Evolutionary conservation across 768 basidiomycete genomes (phyloP).

Genomic region (Podaxis sp.): DNA sequence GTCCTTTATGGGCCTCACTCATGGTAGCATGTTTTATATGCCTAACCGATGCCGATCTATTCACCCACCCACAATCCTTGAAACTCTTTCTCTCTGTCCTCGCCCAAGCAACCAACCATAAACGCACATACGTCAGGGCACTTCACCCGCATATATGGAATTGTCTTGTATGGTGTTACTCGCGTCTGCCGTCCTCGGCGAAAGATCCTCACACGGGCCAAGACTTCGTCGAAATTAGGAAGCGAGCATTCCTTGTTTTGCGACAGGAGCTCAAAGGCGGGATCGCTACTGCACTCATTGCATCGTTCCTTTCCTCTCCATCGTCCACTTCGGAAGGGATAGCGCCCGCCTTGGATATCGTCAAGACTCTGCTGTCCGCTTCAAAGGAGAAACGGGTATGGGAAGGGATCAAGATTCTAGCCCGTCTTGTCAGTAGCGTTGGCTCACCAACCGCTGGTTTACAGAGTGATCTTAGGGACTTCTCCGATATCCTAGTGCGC

Average conservation of each 20-base stretch:
- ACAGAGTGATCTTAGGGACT: background rate
- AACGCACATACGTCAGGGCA: constrained; percentile 27
- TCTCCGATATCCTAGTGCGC: background rate
- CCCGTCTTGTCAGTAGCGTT: constrained; percentile 5
- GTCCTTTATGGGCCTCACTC: constrained; percentile 40
- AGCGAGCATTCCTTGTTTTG: constrained; percentile 37
- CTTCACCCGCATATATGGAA: constrained; percentile 47
- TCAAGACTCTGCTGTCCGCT: constrained; percentile 9
- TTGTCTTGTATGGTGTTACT: constrained; percentile 53
- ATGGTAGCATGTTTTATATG: constrained; percentile 43
- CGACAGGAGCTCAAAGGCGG: constrained; percentile 43
- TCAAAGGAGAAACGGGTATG: constrained; percentile 1
- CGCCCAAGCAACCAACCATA: constrained; percentile 26
- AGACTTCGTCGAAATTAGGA: constrained; percentile 18
- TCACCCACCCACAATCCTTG: constrained; percentile 32
- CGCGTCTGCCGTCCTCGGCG: constrained; percentile 27
- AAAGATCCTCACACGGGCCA: constrained; percentile 16
- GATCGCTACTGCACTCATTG: constrained; percentile 37
- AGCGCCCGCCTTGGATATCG: constrained; percentile 10
- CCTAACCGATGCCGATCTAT: constrained; percentile 40
- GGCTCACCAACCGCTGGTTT: background rate
- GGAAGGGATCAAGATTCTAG: constrained; percentile 6
- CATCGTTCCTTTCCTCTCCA: constrained; percentile 27
- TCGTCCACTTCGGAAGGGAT: background rate
- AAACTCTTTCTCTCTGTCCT: constrained; percentile 35